phyloP scores from a whole-genome alignment of 2,329 filamentous ascomycete genomes.

The Fusarium succisae region DNA sequence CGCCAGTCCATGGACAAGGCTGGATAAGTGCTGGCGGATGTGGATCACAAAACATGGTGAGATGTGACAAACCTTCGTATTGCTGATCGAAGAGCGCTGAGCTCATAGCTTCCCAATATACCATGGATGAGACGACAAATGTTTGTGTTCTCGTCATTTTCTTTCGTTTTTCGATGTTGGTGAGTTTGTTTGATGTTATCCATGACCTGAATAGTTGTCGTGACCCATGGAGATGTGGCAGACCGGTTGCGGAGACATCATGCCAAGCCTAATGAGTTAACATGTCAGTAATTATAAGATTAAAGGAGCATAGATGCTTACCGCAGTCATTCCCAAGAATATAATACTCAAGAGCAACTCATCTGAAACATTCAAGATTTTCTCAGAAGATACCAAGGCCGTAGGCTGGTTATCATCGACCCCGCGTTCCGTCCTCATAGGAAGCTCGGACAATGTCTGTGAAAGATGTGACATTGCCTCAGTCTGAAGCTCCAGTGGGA shows the following conservation, averaged over 20 bases:
- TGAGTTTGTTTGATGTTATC: not conserved
- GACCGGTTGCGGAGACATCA: conserved; percentile 2
- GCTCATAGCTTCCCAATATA: conserved; percentile 31
- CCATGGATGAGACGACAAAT: conserved; percentile 24
- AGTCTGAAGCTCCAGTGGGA: conserved; percentile 21
- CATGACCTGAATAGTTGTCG: conserved; percentile 20
- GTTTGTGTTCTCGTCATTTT: not conserved
- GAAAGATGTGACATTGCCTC: conserved; percentile 23
- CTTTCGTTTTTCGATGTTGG: not conserved
- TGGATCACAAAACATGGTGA: conserved; percentile 2
- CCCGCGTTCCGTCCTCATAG: not conserved
- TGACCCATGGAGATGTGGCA: conserved; percentile 18
- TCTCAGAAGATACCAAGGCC: not conserved
- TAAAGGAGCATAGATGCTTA: not conserved
- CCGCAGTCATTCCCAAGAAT: conserved; percentile 28
- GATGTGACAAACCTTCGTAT: conserved; percentile 8
- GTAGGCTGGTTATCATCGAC: not conserved
- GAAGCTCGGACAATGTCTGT: not conserved
- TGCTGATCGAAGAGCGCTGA: conserved; percentile 26
- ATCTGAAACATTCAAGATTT: not conserved
- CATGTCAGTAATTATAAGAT: accelerated
- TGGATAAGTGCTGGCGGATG: not conserved
- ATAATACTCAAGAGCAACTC: conserved; percentile 21
- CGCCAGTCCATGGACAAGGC: conserved; percentile 25
- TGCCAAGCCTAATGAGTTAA: conserved; percentile 12